These are phyloP conservation scores for Colletotrichum musicola DNA, from an alignment of 2,329 filamentous ascomycete species.

Conservation along the genomic window DNA sequence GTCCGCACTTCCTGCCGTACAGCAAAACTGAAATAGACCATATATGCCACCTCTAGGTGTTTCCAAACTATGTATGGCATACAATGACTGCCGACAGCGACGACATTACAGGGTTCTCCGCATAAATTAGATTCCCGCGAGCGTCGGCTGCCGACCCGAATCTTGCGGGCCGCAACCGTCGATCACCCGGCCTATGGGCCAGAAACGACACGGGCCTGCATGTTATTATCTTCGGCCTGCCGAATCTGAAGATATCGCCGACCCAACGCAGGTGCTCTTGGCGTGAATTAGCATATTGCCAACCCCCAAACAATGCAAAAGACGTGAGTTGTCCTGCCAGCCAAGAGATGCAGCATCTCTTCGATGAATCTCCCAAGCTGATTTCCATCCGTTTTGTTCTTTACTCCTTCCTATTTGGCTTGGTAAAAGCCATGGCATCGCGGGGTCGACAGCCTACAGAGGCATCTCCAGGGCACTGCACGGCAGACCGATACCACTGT, in stretches of 20 bases:
- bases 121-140: background rate
- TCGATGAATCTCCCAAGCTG: slow-evolving; percentile 1
- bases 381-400: background rate
- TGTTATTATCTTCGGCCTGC: slow-evolving; percentile 14
- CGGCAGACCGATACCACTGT: slow-evolving; percentile 5
- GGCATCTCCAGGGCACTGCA: slow-evolving; percentile 1
- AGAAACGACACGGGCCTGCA: slow-evolving; percentile 1
- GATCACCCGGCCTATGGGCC: slow-evolving; percentile 2
- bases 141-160: background rate
- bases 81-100: background rate
- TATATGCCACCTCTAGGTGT: background rate
- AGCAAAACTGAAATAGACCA: background rate
- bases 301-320: background rate
- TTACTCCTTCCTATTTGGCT: slow-evolving; percentile 35
- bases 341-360: slow-evolving; percentile 3
- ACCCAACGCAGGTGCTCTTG: slow-evolving; percentile 2
- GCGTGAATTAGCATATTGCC: slow-evolving; percentile 13
- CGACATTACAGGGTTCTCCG: background rate
- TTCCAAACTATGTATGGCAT: background rate
- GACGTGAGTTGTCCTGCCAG: background rate
- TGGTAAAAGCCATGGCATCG: slow-evolving; percentile 10
- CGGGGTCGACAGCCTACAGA: slow-evolving; percentile 22
- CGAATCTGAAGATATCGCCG: slow-evolving; percentile 28
- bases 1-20: background rate
- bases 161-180: slow-evolving; percentile 3